These are phyloP conservation scores for Fusarium sp. DNA, from an alignment of 2,329 filamentous ascomycete genomes.

Conservation along the genomic window DNA sequence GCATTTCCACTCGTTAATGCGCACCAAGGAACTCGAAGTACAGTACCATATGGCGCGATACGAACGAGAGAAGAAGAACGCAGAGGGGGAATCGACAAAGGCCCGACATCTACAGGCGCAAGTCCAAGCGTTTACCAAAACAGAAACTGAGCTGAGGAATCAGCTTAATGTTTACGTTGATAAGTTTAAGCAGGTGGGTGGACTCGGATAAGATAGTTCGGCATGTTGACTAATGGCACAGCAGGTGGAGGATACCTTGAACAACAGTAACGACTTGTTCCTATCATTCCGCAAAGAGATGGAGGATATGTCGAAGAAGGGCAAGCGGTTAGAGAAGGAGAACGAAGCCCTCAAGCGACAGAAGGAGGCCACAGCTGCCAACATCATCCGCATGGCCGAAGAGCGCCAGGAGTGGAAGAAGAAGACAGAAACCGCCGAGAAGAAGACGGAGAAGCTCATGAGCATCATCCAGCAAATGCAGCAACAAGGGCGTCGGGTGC, in stretches of 20 bases:
- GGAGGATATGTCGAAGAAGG: constrained; percentile 99
- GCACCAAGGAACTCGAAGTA: constrained; percentile 95
- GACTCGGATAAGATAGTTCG: constrained; percentile 11
- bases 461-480: constrained; percentile 97
- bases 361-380: constrained; percentile 91
- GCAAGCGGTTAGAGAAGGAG: constrained; percentile 95
- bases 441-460: constrained; percentile 91
- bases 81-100: constrained; percentile 82
- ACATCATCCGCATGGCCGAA: constrained; percentile 97
- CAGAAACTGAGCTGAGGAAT: constrained; percentile 90
- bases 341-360: constrained; percentile 91
- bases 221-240: constrained; percentile 43
- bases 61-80: constrained; percentile 88
- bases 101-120: constrained; percentile 89
- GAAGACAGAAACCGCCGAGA: constrained; percentile 64
- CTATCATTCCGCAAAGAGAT: constrained; percentile 98
- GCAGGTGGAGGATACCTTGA: constrained; percentile 97
- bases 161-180: constrained; percentile 99
- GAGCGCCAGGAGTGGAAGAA: constrained; percentile 87
- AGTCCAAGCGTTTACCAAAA: constrained; percentile 95
- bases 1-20: constrained; percentile 90
- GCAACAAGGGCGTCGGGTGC: constrained; percentile 84
- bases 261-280: constrained; percentile 98
- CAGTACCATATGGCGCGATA: constrained; percentile 89
- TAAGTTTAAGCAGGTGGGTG: constrained; percentile 96